A percentile compares a stretch with the other conserved stretches of the same genome.
Evolutionary conservation across 2,329 filamentous ascomycete genomes (phyloP).

Genomic region (Monilinia aucupariae): DNA sequence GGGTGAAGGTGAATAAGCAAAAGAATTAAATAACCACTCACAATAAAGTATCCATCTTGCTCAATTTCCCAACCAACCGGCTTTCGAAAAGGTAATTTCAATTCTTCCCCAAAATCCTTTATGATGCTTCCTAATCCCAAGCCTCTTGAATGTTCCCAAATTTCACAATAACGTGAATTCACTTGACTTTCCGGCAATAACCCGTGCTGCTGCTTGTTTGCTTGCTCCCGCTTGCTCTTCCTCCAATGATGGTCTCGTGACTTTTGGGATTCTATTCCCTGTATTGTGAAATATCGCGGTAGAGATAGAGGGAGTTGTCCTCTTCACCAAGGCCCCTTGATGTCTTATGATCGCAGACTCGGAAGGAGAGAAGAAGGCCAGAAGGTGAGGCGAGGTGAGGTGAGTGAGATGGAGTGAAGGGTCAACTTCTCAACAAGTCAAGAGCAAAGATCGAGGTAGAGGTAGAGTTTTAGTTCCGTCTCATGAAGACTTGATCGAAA

Average conservation of each 20-base stretch:
- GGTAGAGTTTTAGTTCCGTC: background rate
- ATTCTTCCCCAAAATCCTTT: too few relatives aligned
- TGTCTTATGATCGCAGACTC: background rate
- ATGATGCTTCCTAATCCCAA: background rate
- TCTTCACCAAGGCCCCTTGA: too few relatives aligned
- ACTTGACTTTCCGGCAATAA: background rate
- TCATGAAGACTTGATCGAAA: background rate
- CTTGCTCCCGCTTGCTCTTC: background rate
- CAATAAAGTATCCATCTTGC: constrained; percentile 17
- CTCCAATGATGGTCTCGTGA: background rate
- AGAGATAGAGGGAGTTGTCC: too few relatives aligned
- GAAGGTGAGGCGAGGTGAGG: background rate
- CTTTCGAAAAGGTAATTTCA: background rate
- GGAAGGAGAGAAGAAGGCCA: background rate
- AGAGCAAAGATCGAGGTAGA: background rate
- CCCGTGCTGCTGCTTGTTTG: background rate
- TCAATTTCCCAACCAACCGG: background rate
- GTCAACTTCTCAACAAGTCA: too few relatives aligned
- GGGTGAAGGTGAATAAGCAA: background rate
- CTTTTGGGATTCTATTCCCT: background rate
- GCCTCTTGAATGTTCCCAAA: background rate
- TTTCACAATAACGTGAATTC: background rate
- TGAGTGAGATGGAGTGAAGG: background rate
- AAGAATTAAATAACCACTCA: background rate
- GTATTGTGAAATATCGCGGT: background rate